Evolutionary conservation across 164 flowering plant genomes (phyloP).

Genomic region (Annona squamosa): DNA sequence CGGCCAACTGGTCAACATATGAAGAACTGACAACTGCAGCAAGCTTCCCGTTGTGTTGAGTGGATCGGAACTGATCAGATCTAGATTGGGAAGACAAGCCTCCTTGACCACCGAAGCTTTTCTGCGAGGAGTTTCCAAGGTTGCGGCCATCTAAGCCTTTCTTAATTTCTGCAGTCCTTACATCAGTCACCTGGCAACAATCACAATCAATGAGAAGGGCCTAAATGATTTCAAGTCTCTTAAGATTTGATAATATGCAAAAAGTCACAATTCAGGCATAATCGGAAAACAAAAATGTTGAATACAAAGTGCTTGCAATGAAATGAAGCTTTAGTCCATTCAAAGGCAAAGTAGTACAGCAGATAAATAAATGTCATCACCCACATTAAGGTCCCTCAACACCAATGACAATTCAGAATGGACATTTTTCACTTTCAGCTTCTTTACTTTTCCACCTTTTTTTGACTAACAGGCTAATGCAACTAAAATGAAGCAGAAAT

Average conservation of each 20-base stretch:
- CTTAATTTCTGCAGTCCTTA: constrained; percentile 1
- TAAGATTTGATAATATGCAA: neutral
- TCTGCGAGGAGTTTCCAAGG: constrained; percentile 14
- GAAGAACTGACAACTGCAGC: constrained; percentile 21
- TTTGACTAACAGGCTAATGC: too few species aligned
- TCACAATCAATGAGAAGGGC: neutral
- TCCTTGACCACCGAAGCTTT: constrained; percentile 19
- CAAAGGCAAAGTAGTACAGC: too few species aligned
- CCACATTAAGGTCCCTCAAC: too few species aligned
- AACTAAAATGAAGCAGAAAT: too few species aligned
- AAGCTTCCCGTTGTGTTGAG: constrained; percentile 23
- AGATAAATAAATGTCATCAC: too few species aligned
- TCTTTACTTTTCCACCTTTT: too few species aligned
- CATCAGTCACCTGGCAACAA: neutral
- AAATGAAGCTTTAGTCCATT: too few species aligned
- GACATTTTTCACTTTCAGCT: too few species aligned
- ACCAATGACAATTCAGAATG: too few species aligned
- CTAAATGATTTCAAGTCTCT: neutral
- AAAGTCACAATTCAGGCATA: neutral
- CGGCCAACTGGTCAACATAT: constrained; percentile 15
- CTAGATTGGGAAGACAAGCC: constrained; percentile 19
- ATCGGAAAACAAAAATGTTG: neutral
- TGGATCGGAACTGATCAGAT: constrained; percentile 16
- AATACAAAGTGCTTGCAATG: too few species aligned
- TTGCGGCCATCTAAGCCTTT: constrained; percentile 21